A percentile compares a stretch with the other conserved stretches of the same genome.
These are phyloP conservation scores for Hibiscus syriacus DNA, from an alignment of 345 rosid genomes.

Conservation along the genomic window DNA sequence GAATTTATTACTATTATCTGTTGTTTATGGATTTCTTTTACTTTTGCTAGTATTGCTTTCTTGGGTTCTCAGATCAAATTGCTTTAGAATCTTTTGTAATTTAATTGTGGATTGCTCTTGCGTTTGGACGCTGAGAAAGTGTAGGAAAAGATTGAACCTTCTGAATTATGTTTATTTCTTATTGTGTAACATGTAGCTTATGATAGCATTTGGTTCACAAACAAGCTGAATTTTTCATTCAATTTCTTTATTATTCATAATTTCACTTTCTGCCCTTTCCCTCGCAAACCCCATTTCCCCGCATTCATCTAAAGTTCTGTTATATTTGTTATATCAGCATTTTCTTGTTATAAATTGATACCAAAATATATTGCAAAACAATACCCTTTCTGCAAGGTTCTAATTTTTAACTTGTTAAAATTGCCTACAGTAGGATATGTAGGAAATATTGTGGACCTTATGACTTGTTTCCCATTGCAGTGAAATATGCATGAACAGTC, in stretches of 20 bases:
- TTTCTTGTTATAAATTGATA: no score
- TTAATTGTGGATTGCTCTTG: neutral
- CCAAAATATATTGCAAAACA: neutral
- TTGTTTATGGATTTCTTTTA: neutral
- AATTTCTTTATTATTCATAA: neutral
- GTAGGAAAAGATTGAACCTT: neutral
- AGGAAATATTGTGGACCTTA: neutral
- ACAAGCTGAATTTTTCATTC: neutral
- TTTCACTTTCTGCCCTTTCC: neutral
- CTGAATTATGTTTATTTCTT: neutral
- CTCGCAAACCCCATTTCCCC: neutral
- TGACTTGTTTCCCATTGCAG: neutral
- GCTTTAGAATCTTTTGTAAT: neutral
- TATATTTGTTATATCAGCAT: neutral
- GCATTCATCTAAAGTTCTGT: no score
- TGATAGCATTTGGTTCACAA: neutral
- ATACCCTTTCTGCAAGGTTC: neutral
- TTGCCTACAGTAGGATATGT: no score
- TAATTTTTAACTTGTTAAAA: neutral
- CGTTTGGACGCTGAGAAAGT: conserved; percentile 6
- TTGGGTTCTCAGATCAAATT: neutral
- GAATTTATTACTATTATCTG: neutral
- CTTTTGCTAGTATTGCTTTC: no score
- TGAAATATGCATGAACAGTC: neutral
- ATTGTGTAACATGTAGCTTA: no score